phyloP scores from a whole-genome alignment of 345 rosid species.

The Tarenaya hassleriana region DNA sequence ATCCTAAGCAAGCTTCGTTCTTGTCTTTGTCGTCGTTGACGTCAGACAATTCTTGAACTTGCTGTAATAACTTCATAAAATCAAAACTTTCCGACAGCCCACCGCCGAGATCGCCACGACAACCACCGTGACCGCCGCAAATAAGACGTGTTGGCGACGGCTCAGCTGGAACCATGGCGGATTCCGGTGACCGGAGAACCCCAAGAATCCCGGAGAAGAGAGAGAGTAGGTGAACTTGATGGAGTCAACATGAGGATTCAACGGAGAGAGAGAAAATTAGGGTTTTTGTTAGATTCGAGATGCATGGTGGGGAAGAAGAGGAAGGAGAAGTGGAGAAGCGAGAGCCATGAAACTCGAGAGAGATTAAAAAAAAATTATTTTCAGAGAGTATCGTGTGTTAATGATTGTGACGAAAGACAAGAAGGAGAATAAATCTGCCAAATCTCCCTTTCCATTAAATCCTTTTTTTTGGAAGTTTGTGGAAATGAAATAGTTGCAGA shows the following conservation, averaged over 20 bases:
- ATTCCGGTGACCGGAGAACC: constrained; percentile 36
- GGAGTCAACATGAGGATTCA: constrained; percentile 32
- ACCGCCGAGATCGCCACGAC: too few species aligned
- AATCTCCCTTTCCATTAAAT: constrained; percentile 83
- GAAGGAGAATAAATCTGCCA: constrained; percentile 24
- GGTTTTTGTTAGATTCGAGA: constrained; percentile 19
- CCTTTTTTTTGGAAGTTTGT: constrained; percentile 86
- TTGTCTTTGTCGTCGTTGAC: constrained; percentile 14
- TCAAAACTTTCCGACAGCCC: constrained; percentile 31
- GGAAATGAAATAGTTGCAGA: constrained; percentile 50
- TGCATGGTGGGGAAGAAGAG: constrained; percentile 7
- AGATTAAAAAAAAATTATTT: not conserved
- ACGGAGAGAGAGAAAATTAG: constrained; percentile 16
- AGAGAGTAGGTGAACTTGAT: constrained; percentile 13
- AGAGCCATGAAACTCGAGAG: constrained; percentile 21
- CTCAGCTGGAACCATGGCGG: constrained; percentile 73
- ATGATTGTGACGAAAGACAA: constrained; percentile 18
- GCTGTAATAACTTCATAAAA: constrained; percentile 47
- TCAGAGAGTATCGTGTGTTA: not conserved
- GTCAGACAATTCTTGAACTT: constrained; percentile 36
- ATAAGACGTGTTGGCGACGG: too few species aligned
- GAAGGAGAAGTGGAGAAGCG: constrained; percentile 8
- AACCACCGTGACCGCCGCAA: too few species aligned
- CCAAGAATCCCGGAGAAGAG: constrained; percentile 22
- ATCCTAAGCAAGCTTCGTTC: constrained; percentile 39